Percentiles rank a stretch among this genome's conserved stretches.
Conservation (phyloP, 257 asterid species). For the Jaltomata sinuosa region DNA sequence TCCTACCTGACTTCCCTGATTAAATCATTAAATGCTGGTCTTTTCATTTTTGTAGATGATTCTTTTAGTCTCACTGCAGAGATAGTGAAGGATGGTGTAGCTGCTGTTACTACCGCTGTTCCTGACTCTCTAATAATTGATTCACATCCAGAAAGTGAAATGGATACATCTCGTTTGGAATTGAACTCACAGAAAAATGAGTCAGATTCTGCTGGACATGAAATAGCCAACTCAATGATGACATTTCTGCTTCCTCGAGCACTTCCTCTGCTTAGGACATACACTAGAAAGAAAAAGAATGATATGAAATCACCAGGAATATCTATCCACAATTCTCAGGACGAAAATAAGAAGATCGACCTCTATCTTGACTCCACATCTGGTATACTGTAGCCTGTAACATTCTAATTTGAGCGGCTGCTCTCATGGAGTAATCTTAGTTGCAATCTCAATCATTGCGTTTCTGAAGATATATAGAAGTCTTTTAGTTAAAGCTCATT, state of each 20-base stretch:
- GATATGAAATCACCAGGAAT: conserved; percentile 15
- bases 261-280: conserved; percentile 72
- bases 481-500: not conserved
- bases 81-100: conserved; percentile 21
- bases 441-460: not conserved
- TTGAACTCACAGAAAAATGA: conserved; percentile 41
- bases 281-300: conserved; percentile 63
- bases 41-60: conserved; percentile 28
- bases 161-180: conserved; percentile 18
- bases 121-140: conserved; percentile 31
- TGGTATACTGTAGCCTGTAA: conserved; percentile 37
- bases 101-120: conserved; percentile 17
- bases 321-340: conserved; percentile 18
- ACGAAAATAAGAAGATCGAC: conserved; percentile 19
- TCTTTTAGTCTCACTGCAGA: conserved; percentile 16
- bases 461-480: not conserved
- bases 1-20: not conserved
- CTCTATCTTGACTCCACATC: conserved; percentile 14
- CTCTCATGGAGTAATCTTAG: not conserved
- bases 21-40: not conserved
- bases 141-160: conserved; percentile 53
- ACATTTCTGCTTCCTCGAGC: conserved; percentile 75
- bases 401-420: conserved; percentile 4
- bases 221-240: conserved; percentile 67
- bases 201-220: conserved; percentile 48